Percentiles rank a stretch among this genome's conserved stretches.
phyloP scores from a whole-genome alignment of 768 basidiomycete species.

The Zangia roseola region DNA sequence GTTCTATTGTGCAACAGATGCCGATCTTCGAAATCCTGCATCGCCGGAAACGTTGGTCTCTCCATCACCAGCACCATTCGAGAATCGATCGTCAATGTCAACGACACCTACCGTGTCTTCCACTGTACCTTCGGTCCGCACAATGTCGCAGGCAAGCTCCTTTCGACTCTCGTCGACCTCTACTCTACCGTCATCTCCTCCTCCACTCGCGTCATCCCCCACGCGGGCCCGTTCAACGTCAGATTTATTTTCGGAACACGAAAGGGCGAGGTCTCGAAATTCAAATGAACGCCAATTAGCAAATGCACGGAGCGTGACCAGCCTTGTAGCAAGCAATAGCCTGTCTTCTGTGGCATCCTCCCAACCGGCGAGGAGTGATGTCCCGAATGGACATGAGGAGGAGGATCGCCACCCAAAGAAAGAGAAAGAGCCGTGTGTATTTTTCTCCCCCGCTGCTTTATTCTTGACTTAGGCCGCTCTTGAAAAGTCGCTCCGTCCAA shows the following conservation, averaged over 20 bases:
- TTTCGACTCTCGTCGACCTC: constrained; percentile 32
- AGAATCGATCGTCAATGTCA: constrained; percentile 46
- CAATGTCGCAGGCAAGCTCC: constrained; percentile 30
- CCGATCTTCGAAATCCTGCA: constrained; percentile 65
- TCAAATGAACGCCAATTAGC: constrained; percentile 30
- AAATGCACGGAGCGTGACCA: constrained; percentile 29
- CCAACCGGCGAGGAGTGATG: constrained; percentile 13
- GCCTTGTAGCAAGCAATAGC: constrained; percentile 20
- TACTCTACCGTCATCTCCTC: constrained; percentile 36
- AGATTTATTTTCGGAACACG: constrained; percentile 45
- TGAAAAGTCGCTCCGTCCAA: constrained; percentile 52
- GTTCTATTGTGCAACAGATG: constrained; percentile 30
- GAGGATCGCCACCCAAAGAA: constrained; percentile 28
- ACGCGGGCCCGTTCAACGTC: constrained; percentile 56
- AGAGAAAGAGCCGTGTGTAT: constrained; percentile 54
- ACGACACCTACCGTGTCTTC: constrained; percentile 53
- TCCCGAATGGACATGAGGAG: constrained; percentile 22
- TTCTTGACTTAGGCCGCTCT: constrained; percentile 11
- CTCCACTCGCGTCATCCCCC: constrained; percentile 44
- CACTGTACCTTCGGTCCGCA: constrained; percentile 34
- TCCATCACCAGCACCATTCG: constrained; percentile 53
- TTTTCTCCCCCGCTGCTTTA: background rate
- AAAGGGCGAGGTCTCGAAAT: constrained; percentile 34
- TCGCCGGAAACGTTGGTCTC: constrained; percentile 59
- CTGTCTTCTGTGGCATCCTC: constrained; percentile 11